Evolutionary conservation across 1,139 yeast species (phyloP), one percentile per base, ranked within the genome.

Genomic region (Nakaseomyces kungkrabaensis): DNA sequence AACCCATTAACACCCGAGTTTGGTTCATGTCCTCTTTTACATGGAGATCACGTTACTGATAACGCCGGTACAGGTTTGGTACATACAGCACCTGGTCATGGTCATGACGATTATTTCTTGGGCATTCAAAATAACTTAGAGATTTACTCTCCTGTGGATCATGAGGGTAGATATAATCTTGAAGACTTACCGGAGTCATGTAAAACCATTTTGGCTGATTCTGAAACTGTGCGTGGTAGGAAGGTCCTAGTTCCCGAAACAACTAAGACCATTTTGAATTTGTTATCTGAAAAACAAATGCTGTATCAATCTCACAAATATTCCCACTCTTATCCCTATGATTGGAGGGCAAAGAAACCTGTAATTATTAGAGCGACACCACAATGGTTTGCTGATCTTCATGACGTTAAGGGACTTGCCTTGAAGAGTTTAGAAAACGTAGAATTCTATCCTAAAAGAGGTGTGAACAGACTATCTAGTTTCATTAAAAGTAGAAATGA

Each of bases 51-150:
- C 68, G 97, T 94, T 10, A 81, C 89, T 1, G 77, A 78, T 48
- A 60, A 76, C 1, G 81, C 95, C 0, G 99, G 99, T 68, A 88
- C 98, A 0, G 99, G 98, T 1, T 70, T 94, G 13, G 99, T 92
- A 1, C 99, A 92, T 62, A 86, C 89, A 17, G 97, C 98, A 0
- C 97, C 98, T 1, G 97, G 97, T 0, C 98, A 92, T 66, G 99
- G 99, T 58, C 80, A 83, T 60, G 98, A 94, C 56, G 99, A 92
- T 71, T 90, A 87, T 63, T 61, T 83, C 26, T 74, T 85, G 32
- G 94, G 96, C 27, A 68, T 76, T 52, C 68, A 72, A 25, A 70
- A 84, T 54, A 72, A 72, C 0, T 73, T 94, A 33, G 72, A 68
- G 8, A 77, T 87, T 0, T 76, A 72, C 53, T 87, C 97, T 0